These are phyloP conservation scores for Debaryomyces hansenii DNA, from an alignment of 805 yeast species.

Conservation along the genomic window DNA sequence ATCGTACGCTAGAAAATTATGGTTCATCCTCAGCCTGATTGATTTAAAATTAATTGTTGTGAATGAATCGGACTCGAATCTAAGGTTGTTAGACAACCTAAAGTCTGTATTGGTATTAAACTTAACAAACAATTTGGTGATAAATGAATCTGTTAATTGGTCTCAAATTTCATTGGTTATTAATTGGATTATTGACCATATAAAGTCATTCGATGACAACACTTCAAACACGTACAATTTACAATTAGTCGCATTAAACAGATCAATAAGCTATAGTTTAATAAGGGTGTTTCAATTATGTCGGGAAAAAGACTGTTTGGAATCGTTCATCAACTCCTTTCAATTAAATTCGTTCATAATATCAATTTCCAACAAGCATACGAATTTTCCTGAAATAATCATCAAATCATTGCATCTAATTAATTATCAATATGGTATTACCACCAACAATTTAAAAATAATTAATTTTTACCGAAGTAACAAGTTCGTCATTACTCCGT, in stretches of 20 bases:
- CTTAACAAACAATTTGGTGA: slow-evolving; percentile 25
- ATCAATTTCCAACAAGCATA: slow-evolving; percentile 2
- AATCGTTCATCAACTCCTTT: slow-evolving; percentile 19
- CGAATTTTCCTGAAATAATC: slow-evolving; percentile 14
- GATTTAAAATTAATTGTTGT: slow-evolving; percentile 5
- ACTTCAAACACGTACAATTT: background rate
- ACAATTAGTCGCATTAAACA: slow-evolving; percentile 7
- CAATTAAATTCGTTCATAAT: slow-evolving; percentile 11
- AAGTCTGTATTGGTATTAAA: slow-evolving; percentile 32
- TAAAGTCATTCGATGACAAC: slow-evolving; percentile 7
- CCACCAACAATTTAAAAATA: slow-evolving; percentile 4
- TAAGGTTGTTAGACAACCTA: slow-evolving; percentile 17
- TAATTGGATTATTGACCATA: slow-evolving; percentile 24
- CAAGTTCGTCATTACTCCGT: slow-evolving; percentile 9
- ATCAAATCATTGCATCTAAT: slow-evolving; percentile 23
- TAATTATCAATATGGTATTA: slow-evolving; percentile 14
- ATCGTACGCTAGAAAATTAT: slow-evolving; percentile 27
- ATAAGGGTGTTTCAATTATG: slow-evolving; percentile 25
- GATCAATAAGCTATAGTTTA: slow-evolving; percentile 20
- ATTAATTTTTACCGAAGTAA: slow-evolving; percentile 6
- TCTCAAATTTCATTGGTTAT: slow-evolving; percentile 23
- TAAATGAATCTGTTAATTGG: slow-evolving; percentile 26
- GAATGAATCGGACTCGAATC: background rate
- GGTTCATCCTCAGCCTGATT: slow-evolving; percentile 21
- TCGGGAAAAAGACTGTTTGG: slow-evolving; percentile 15